Evolutionary conservation across 1,284 basidiomycete genomes (phyloP).

Genomic region (Omphalotus olearius): DNA sequence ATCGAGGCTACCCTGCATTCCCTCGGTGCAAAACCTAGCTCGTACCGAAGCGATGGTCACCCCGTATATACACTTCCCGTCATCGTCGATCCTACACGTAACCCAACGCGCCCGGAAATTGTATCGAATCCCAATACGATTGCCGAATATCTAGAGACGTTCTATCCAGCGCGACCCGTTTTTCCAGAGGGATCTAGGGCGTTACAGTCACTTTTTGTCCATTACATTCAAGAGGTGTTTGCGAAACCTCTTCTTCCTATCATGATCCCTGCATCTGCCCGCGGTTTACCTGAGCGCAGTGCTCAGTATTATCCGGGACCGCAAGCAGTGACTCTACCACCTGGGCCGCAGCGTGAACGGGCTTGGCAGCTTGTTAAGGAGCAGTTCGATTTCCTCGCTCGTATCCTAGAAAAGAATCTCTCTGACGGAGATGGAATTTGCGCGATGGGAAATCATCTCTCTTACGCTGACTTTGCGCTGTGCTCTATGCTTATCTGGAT

Average conservation of each 20-base stretch:
- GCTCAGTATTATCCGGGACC: slow-evolving; percentile 43
- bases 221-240: slow-evolving; percentile 64
- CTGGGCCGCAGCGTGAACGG: slow-evolving; percentile 49
- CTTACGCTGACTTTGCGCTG: slow-evolving; percentile 67
- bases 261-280: slow-evolving; percentile 64
- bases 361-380: slow-evolving; percentile 60
- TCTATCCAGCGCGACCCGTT: slow-evolving; percentile 63
- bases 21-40: slow-evolving; percentile 56
- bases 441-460: slow-evolving; percentile 58
- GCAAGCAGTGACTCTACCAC: slow-evolving; percentile 23
- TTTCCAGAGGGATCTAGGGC: slow-evolving; percentile 66
- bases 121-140: slow-evolving; percentile 58
- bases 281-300: slow-evolving; percentile 49
- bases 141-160: slow-evolving; percentile 65
- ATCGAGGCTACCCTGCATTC: slow-evolving; percentile 55
- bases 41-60: slow-evolving; percentile 46
- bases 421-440: slow-evolving; percentile 59
- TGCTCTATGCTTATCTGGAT: slow-evolving; percentile 70
- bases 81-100: slow-evolving; percentile 45
- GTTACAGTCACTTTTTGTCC: slow-evolving; percentile 63
- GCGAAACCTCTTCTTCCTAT: slow-evolving; percentile 63
- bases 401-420: slow-evolving; percentile 60
- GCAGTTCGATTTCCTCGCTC: slow-evolving; percentile 61
- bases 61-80: slow-evolving; percentile 65
- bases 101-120: slow-evolving; percentile 34